Conservation (phyloP, 2,329 filamentous ascomycete genomes). For the Ampelomyces quisqualis region DNA sequence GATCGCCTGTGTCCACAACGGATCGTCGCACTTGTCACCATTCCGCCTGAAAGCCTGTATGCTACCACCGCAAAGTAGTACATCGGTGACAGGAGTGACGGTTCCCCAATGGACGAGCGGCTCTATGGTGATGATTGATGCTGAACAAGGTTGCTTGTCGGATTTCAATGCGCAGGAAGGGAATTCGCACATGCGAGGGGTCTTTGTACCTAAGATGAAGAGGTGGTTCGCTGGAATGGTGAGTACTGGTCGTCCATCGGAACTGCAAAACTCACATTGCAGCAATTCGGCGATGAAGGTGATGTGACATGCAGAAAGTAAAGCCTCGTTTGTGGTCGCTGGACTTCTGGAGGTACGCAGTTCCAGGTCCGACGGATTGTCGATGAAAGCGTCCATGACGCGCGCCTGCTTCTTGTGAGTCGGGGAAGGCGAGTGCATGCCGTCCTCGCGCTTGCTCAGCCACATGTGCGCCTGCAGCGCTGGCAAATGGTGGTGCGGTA, state of each 20-base stretch:
- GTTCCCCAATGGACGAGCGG: conserved; percentile 16
- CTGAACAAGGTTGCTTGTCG: not conserved
- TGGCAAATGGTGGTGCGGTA: conserved; percentile 3
- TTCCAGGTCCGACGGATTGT: no score
- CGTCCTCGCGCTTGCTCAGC: conserved; percentile 1
- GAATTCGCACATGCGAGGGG: not conserved
- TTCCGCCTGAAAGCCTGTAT: conserved; percentile 13
- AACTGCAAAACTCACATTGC: conserved; percentile 1
- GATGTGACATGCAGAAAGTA: conserved; percentile 3
- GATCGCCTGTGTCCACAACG: conserved; percentile 9
- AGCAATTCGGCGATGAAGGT: conserved; percentile 4
- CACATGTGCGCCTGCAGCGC: conserved; percentile 14
- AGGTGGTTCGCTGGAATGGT: conserved; percentile 3
- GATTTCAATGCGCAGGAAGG: conserved; percentile 1
- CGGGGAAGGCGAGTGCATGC: not conserved
- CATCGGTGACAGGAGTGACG: conserved; percentile 2
- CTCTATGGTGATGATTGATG: conserved; percentile 8
- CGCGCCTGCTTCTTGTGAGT: not conserved
- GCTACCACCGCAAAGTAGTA: conserved; percentile 1
- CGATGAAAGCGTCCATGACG: no score
- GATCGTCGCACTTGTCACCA: conserved; percentile 9
- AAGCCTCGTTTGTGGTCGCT: not conserved
- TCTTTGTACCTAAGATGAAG: conserved; percentile 5
- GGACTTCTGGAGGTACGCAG: not conserved
- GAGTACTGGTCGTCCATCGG: not conserved